Conservation (phyloP, 805 yeast genomes). For the Brettanomyces anomalus region DNA sequence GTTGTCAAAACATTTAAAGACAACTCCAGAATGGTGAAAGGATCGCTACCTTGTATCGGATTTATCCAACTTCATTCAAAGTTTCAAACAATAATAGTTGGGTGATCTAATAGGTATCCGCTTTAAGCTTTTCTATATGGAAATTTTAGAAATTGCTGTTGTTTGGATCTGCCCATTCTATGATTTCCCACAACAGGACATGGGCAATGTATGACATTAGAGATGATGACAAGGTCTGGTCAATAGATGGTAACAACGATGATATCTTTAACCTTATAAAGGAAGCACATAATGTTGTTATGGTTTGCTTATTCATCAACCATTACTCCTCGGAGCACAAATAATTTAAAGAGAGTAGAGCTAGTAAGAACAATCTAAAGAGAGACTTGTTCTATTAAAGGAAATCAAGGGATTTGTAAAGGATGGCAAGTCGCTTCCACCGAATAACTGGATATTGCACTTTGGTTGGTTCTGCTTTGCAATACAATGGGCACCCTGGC, state of each 20-base stretch:
- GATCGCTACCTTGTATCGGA: conserved; percentile 49
- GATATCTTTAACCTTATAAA: conserved; percentile 41
- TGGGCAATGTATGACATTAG: conserved; percentile 59
- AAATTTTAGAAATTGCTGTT: conserved; percentile 13
- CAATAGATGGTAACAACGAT: conserved; percentile 44
- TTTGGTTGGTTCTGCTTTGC: conserved; percentile 51
- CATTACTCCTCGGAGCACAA: conserved; percentile 47
- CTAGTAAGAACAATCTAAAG: conserved; percentile 42
- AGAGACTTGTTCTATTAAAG: conserved; percentile 58
- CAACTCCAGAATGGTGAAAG: conserved; percentile 39
- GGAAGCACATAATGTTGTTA: conserved; percentile 38
- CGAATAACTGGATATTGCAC: conserved; percentile 46
- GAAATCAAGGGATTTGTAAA: conserved; percentile 33
- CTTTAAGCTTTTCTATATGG: conserved; percentile 21
- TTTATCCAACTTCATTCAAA: conserved; percentile 53
- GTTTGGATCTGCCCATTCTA: conserved; percentile 52
- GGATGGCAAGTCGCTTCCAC: conserved; percentile 43
- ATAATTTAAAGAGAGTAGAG: conserved; percentile 50
- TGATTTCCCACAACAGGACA: conserved; percentile 51
- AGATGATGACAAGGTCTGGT: conserved; percentile 43
- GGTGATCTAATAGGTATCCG: conserved; percentile 51
- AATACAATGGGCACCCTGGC: conserved; percentile 41
- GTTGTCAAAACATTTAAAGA: neutral
- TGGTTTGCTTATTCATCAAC: conserved; percentile 49
- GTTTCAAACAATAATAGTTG: conserved; percentile 52